These are phyloP conservation scores for Diophrys sp. DNA, from an alignment of 73 alveolate species.

Conservation along the genomic window DNA sequence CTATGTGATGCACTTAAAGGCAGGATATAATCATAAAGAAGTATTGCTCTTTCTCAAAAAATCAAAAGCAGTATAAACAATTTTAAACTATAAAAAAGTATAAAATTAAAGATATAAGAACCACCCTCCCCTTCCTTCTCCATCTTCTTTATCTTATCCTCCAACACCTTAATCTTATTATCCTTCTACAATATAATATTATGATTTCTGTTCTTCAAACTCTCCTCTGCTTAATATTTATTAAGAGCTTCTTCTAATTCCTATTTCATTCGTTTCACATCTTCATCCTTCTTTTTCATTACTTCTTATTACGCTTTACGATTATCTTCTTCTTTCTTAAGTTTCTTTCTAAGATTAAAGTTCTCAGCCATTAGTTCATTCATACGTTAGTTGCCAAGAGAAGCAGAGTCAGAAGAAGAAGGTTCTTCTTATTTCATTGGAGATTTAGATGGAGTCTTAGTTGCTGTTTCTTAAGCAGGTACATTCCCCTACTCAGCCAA, in stretches of 20 bases:
- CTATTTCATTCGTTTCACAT: background rate
- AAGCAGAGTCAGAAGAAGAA: background rate
- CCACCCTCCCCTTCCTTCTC: background rate
- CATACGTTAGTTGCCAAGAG: background rate
- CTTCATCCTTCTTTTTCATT: slow-evolving; percentile 12
- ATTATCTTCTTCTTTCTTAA: slow-evolving; percentile 14
- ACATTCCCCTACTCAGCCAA: too few species aligned
- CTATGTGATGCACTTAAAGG: too few species aligned
- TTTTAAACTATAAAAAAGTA: too few species aligned
- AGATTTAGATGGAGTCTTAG: background rate
- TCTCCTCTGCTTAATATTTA: background rate
- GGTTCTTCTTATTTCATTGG: background rate
- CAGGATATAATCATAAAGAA: too few species aligned
- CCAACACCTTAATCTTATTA: slow-evolving; percentile 7
- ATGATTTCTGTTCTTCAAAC: background rate
- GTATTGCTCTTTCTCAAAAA: too few species aligned
- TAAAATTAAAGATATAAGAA: too few species aligned
- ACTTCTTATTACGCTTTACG: slow-evolving; percentile 4
- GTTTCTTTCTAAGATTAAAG: background rate
- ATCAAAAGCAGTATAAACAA: too few species aligned
- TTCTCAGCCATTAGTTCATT: slow-evolving; percentile 12
- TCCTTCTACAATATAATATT: background rate
- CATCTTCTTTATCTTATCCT: slow-evolving; percentile 6
- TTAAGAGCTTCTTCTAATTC: background rate
- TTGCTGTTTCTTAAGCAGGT: background rate